Evolutionary conservation across 306 rosid genomes (phyloP), one percentile per base, ranked within the genome.

Genomic region (Sicyos edulis): DNA sequence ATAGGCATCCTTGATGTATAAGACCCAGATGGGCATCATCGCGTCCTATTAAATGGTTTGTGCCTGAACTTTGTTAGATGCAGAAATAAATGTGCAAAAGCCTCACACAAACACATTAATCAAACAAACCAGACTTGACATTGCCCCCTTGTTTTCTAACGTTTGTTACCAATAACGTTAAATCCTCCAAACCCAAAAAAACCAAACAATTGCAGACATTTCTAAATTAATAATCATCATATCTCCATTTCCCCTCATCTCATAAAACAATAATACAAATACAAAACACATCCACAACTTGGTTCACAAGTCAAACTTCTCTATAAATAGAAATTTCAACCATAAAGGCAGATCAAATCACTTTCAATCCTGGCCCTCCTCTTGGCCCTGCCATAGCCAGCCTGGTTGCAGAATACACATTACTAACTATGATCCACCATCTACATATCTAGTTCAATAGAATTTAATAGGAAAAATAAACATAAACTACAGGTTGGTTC

Each of bases 101-200:
- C 52, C 10, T 42, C n/a, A 26, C 32, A 47, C 55, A 45, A 42
- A 26, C 29, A 1, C 42, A 68, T 14, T 16, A 17, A 61, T 47
- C 56, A 22, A 49, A 68, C 57, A 50, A 68, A 49, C 2, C 56
- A 68, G 40, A 22, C 44, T 21, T 49, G 57, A 68, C 72, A 68
- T 47, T 13, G 40, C 15, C 26, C 26, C 56, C 47, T 68, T 69
- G 73, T 69, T 57, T 69, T 69, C 73, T 49, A 6, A 50, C 22
- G 8, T 69, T 69, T 69, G 73, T 69, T 49, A 69, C 16, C 22
- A 16, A 69, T 69, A 49, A 68, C 17, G 20, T 68, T 68, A 68
- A 67, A 21, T 20, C 72, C 24, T 67, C 26, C 72, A 67, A 14
- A 66, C 32, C 54, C 16, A 65, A 50, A 16, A 16, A 65, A 65